phyloP scores from a whole-genome alignment of 345 rosid species.

The Bruguiera sexangula region DNA sequence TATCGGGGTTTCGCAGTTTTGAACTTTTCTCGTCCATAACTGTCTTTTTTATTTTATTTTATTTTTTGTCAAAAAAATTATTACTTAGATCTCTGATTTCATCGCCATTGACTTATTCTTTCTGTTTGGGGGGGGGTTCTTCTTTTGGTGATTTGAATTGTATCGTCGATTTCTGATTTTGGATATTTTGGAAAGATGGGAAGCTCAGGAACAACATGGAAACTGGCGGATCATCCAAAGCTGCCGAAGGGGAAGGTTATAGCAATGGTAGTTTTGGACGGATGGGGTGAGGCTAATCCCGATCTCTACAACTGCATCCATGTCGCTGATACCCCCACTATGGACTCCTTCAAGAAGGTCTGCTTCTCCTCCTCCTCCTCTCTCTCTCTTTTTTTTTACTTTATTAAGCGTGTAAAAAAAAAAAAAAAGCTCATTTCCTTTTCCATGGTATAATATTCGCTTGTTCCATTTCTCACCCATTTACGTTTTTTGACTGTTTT shows the following conservation, averaged over 20 bases:
- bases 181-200: conserved; percentile 36
- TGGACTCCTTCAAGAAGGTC: conserved; percentile 87
- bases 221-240: conserved; percentile 74
- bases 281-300: conserved; percentile 91
- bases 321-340: conserved; percentile 80
- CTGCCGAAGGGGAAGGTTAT: conserved; percentile 73
- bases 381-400: neutral
- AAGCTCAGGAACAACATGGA: conserved; percentile 44
- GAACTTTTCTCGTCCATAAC: too few relatives aligned
- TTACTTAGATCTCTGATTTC: too few relatives aligned
- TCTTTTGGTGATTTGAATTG: neutral
- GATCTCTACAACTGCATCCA: conserved; percentile 89
- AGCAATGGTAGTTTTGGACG: conserved; percentile 85
- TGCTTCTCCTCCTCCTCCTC: neutral
- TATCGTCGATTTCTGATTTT: neutral
- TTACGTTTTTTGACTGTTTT: too few relatives aligned
- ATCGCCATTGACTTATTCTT: neutral
- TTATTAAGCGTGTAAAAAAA: too few relatives aligned
- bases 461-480: too few relatives aligned
- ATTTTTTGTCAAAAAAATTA: too few relatives aligned
- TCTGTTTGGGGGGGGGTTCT: neutral
- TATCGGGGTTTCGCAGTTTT: too few relatives aligned
- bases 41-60: too few relatives aligned
- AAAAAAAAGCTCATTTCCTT: too few relatives aligned
- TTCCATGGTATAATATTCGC: too few relatives aligned